Percentiles rank a stretch among this genome's conserved stretches.
phyloP scores from a whole-genome alignment of 352 stramenopile genomes.

The Blastocystis sp. region DNA sequence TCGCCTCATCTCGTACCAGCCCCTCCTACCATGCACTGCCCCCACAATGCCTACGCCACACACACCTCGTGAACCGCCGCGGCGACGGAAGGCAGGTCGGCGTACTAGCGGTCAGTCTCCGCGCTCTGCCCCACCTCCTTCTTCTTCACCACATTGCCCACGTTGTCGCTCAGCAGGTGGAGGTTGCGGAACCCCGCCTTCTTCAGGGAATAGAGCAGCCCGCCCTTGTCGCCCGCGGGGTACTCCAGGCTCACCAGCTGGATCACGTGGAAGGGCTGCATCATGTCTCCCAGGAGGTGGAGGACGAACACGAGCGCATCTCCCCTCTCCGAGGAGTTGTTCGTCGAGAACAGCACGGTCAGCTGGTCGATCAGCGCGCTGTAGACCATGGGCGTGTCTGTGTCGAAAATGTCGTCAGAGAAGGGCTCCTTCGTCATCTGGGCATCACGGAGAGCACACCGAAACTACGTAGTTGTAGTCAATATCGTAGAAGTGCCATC shows the following conservation, averaged over 20 bases:
- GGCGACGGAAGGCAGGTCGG: background rate
- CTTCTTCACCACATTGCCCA: conserved; percentile 23
- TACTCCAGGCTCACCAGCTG: conserved; percentile 20
- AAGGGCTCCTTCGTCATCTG: conserved; percentile 16
- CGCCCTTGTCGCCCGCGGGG: conserved; percentile 26
- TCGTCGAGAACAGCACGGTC: background rate
- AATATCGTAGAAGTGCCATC: conserved; percentile 66
- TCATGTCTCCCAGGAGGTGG: conserved; percentile 45
- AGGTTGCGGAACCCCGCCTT: background rate
- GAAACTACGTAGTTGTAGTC: conserved; percentile 44
- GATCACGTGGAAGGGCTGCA: conserved; percentile 54
- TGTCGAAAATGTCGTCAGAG: background rate
- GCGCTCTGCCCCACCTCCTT: background rate
- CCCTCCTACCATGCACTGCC: background rate
- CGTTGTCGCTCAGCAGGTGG: conserved; percentile 15
- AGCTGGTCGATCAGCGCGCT: conserved; percentile 34
- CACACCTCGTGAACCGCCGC: conserved; percentile 5
- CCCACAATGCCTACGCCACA: background rate
- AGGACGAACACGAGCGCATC: conserved; percentile 51
- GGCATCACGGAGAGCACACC: background rate
- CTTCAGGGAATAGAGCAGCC: conserved; percentile 3
- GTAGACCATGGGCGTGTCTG: background rate
- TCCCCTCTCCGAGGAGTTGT: background rate
- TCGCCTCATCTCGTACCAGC: background rate
- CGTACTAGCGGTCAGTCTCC: background rate